Evolutionary conservation across 495 filamentous ascomycete species (phyloP).

Genomic region (Penicillium alfredii): DNA sequence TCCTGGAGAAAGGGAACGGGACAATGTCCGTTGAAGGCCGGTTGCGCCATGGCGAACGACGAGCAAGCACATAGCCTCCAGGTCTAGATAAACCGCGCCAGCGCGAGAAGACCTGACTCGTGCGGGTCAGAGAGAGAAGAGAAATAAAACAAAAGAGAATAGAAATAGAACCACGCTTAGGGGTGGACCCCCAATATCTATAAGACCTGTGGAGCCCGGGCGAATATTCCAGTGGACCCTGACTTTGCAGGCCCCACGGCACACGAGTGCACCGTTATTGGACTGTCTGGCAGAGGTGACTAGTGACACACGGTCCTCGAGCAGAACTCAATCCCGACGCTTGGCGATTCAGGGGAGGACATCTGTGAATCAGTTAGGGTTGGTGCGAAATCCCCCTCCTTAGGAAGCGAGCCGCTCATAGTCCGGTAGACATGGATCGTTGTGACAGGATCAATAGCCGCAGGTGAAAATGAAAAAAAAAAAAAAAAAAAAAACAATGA

Average conservation of each 20-base stretch:
- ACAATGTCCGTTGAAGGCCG: conserved; percentile 45
- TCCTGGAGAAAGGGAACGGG: conserved; percentile 59
- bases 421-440: conserved; percentile 6
- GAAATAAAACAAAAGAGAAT: background rate
- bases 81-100: conserved; percentile 23
- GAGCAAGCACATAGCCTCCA: conserved; percentile 11
- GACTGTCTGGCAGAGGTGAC: background rate
- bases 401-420: conserved; percentile 6
- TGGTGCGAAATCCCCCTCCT: background rate
- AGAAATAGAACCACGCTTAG: background rate
- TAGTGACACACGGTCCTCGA: conserved; percentile 3
- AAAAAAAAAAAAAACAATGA: too few relatives aligned
- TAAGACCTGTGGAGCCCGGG: too few relatives aligned
- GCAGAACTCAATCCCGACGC: conserved; percentile 2
- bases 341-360: conserved; percentile 1
- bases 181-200: too few relatives aligned
- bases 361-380: conserved; percentile 3
- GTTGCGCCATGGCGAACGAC: conserved; percentile 21
- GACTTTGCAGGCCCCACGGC: too few relatives aligned
- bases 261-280: conserved; percentile 11
- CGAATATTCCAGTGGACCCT: too few relatives aligned
- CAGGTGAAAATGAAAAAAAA: too few relatives aligned
- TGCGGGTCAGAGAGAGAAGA: background rate
- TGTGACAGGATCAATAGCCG: conserved; percentile 13
- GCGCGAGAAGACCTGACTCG: conserved; percentile 18